Conservation (phyloP, 495 filamentous ascomycete genomes). For the Oidiodendron maius region DNA sequence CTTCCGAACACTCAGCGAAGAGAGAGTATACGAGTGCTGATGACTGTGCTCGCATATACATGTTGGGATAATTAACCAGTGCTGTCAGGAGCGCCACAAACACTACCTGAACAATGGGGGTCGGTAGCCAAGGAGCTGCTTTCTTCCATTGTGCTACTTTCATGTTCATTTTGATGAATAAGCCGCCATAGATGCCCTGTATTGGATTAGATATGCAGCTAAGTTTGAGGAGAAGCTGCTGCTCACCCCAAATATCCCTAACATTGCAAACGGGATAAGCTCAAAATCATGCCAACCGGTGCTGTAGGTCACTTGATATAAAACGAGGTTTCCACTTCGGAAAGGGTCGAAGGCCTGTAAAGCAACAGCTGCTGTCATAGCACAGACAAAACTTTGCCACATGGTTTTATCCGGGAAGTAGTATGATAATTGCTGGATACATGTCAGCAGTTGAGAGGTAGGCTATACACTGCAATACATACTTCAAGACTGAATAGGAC, state of each 20-base stretch:
- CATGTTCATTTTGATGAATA: conserved; percentile 96
- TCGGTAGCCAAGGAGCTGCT: conserved; percentile 48
- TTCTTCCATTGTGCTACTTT: conserved; percentile 77
- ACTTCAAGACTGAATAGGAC: conserved; percentile 90
- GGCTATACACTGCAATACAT: too few species aligned
- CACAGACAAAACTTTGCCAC: conserved; percentile 99
- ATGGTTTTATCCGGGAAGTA: conserved; percentile 99
- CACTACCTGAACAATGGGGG: conserved; percentile 71
- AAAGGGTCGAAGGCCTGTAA: conserved; percentile 93
- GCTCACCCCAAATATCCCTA: conserved; percentile 72
- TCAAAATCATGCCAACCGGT: conserved; percentile 93
- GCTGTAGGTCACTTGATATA: conserved; percentile 95
- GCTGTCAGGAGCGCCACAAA: conserved; percentile 73
- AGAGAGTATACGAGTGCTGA: conserved; percentile 88
- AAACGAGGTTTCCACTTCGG: conserved; percentile 88
- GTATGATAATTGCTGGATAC: conserved; percentile 72
- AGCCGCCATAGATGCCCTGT: conserved; percentile 77
- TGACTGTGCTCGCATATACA: conserved; percentile 88
- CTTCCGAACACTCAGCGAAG: conserved; percentile 80
- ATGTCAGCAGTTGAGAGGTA: background rate
- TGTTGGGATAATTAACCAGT: conserved; percentile 88
- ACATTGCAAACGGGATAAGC: conserved; percentile 77
- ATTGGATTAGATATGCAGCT: background rate
- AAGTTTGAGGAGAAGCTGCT: background rate
- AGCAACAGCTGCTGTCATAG: conserved; percentile 93